These are phyloP conservation scores for Saccharomycopsis sp. DNA, from an alignment of 805 yeast species.

Conservation along the genomic window DNA sequence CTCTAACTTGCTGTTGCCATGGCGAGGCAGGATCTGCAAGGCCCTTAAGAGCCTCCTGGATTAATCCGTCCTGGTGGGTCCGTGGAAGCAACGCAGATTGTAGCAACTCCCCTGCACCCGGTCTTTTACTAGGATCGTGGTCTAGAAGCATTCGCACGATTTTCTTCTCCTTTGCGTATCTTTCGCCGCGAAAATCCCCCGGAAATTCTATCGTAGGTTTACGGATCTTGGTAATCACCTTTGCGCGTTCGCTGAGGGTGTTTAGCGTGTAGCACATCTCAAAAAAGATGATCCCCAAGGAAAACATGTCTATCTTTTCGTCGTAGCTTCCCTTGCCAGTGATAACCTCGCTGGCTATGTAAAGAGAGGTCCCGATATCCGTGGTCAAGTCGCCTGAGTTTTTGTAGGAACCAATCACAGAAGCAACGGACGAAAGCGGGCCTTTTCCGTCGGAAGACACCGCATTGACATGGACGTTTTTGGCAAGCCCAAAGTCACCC, in stretches of 20 bases:
- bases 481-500: constrained; percentile 97
- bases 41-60: constrained; percentile 80
- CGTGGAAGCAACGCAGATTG: constrained; percentile 82
- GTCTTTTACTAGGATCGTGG: constrained; percentile 74
- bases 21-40: constrained; percentile 87
- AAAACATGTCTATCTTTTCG: constrained; percentile 93
- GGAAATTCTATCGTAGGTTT: constrained; percentile 62
- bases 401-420: constrained; percentile 22
- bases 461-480: constrained; percentile 59
- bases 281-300: constrained; percentile 89
- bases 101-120: constrained; percentile 68
- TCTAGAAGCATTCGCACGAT: constrained; percentile 63
- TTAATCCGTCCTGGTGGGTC: constrained; percentile 82
- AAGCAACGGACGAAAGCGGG: background rate
- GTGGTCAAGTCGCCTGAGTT: constrained; percentile 73
- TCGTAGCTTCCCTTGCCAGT: constrained; percentile 70
- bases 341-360: constrained; percentile 85
- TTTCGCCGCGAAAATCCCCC: constrained; percentile 46
- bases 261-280: constrained; percentile 82
- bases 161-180: constrained; percentile 51
- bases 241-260: constrained; percentile 93
- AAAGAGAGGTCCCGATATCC: constrained; percentile 88
- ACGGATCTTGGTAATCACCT: constrained; percentile 61
- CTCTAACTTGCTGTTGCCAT: constrained; percentile 90
- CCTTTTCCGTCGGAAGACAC: constrained; percentile 26